phyloP scores from a whole-genome alignment of 2,329 filamentous ascomycete species.

The Boeremia exigua region DNA sequence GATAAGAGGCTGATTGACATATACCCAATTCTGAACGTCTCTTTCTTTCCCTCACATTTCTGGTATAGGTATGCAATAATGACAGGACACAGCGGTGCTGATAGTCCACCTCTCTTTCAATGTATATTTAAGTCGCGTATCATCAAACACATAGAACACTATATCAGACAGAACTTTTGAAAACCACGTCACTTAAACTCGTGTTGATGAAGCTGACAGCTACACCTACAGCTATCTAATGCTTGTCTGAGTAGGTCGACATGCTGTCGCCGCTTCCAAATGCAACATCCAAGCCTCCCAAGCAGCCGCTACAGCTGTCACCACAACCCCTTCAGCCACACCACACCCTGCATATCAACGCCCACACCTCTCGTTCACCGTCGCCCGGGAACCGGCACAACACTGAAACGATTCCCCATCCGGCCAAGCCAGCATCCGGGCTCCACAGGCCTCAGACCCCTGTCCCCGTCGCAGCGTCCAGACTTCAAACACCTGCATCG shows the following conservation, averaged over 20 bases:
- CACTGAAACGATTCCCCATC: conserved; percentile 8
- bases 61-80: conserved; percentile 25
- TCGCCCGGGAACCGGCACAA: conserved; percentile 17
- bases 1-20: conserved; percentile 13
- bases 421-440: conserved; percentile 1
- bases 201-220: no score
- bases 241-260: no score
- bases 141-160: background rate
- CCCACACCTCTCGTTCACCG: background rate
- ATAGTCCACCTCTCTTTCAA: conserved; percentile 13
- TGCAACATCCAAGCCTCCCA: conserved; percentile 5
- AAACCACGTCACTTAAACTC: no score
- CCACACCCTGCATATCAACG: no score
- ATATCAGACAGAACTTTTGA: background rate
- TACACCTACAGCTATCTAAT: background rate
- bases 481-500: conserved; percentile 3
- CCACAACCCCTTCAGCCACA: background rate
- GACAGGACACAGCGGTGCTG: conserved; percentile 29
- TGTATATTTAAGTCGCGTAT: background rate
- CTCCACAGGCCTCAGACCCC: conserved; percentile 1
- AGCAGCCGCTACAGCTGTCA: conserved; percentile 10
- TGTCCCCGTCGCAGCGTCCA: conserved; percentile 8
- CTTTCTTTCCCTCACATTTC: conserved; percentile 25
- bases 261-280: background rate
- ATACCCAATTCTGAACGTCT: conserved; percentile 29